Base-by-base conservation (phyloP, 1,139 yeast genomes). In the Pneumocystis canis region DNA sequence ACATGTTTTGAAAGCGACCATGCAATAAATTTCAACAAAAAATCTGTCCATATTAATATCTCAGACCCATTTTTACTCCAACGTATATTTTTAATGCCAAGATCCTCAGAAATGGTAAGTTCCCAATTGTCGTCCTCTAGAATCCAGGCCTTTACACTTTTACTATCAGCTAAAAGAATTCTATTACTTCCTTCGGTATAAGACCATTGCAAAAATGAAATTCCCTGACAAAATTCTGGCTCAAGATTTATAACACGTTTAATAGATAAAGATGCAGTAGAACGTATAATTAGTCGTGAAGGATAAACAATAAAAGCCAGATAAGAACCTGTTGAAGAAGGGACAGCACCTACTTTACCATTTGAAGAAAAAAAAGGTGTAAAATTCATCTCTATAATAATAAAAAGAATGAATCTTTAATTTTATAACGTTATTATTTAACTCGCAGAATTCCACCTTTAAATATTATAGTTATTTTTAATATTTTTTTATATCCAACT, bases 11-110 rank as follows among this genome's bases (percentile, higher is more conserved):
- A 25, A 59, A 62, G 31, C 16, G 58, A 61, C 65, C 65, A 64
- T 20, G 59, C 65, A 30, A 66, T 67, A 30, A 66, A 63, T 32
- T 61, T 60, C 54, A 61, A 61, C 47, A 65, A 64, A 53, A 59
- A 64, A 20, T 66, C 68, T 5, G 69, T 65, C 61, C 64, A 65
- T 35, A 66, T 58, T 37, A 67, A 39, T 16, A 67, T 60, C 33
- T 65, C 67, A 32, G 63, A 64, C 28, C 67, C 67, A 33, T 66
- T 60, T 18, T 63, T 35, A 18, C 67, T 66, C 68, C 68, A 67
- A 25, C 63, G 66, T 4, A 65, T 68, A 25, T 60, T 58, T 41
- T 60, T 59, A 18, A 67, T 61, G 58, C 66, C 62, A 58, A 63
- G 39, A 30, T 63, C 66, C n/a, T 67, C 67, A 9, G 60, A 59